Evolutionary conservation across 129 eudicot species (phyloP).

Genomic region (Flaveria bidentis): DNA sequence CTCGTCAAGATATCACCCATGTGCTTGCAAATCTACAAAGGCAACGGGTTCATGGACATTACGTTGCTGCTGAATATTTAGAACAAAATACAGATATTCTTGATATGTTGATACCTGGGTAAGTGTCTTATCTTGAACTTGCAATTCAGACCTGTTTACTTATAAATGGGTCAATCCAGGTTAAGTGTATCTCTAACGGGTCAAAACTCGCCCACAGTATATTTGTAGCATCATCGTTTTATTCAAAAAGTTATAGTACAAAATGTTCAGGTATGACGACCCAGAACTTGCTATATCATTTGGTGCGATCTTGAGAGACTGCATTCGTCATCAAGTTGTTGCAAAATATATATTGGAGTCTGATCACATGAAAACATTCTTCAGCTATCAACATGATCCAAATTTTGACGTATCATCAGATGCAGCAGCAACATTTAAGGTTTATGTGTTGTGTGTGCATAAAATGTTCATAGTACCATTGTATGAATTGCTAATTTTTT

Average conservation of each 20-base stretch:
- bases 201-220: not conserved
- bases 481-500: not conserved
- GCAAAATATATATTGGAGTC: conserved; percentile 82
- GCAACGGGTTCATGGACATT: conserved; percentile 46
- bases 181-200: not conserved
- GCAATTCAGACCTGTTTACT: not conserved
- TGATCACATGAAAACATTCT: conserved; percentile 81
- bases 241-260: not conserved
- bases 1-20: conserved; percentile 53
- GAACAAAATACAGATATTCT: conserved; percentile 45
- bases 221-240: not conserved
- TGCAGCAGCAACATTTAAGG: conserved; percentile 84
- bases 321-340: conserved; percentile 78
- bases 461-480: not conserved
- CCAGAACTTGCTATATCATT: conserved; percentile 66
- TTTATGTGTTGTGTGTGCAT: conserved; percentile 27
- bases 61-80: conserved; percentile 48
- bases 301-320: conserved; percentile 88
- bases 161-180: not conserved
- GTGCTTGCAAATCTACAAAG: conserved; percentile 57
- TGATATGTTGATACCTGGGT: conserved; percentile 55
- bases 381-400: conserved; percentile 67
- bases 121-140: not conserved
- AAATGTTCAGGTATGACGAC: conserved; percentile 54
- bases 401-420: conserved; percentile 89